Percentiles rank a stretch among this genome's conserved stretches.
These are phyloP conservation scores for Leccinum variicolor DNA, from an alignment of 768 basidiomycete genomes.

Conservation along the genomic window DNA sequence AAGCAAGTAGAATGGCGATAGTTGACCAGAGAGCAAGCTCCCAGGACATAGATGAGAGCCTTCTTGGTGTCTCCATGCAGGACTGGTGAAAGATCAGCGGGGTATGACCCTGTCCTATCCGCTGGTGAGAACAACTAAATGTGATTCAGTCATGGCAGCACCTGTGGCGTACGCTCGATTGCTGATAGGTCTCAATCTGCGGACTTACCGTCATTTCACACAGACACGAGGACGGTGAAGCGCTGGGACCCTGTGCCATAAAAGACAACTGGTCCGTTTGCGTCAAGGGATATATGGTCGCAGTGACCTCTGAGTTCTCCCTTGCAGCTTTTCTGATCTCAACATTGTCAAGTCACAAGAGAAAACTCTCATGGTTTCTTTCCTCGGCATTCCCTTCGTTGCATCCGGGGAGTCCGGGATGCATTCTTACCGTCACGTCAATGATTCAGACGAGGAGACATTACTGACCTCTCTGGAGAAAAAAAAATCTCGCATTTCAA, in stretches of 20 bases:
- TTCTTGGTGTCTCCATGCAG: conserved; percentile 14
- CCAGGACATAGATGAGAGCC: not conserved
- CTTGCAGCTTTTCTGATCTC: not conserved
- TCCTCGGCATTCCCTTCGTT: not conserved
- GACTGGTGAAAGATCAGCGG: not conserved
- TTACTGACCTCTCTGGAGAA: not conserved
- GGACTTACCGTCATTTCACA: not conserved
- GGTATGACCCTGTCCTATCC: not conserved
- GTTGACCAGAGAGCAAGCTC: conserved; percentile 25
- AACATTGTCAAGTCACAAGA: not conserved
- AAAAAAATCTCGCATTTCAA: not conserved
- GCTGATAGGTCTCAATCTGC: not conserved
- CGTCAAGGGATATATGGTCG: conserved; percentile 6
- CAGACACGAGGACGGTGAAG: conserved; percentile 6
- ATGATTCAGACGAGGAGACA: conserved; percentile 17
- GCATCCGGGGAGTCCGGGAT: not conserved
- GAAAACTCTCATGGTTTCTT: conserved; percentile 3
- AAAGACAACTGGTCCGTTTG: not conserved
- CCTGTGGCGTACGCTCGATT: conserved; percentile 1
- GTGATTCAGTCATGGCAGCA: not conserved
- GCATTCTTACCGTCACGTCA: conserved; percentile 13
- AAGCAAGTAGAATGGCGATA: conserved; percentile 14
- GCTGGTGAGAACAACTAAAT: not conserved
- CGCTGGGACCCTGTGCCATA: not conserved
- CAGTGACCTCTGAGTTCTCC: not conserved